Evolutionary conservation across 2,329 filamentous ascomycete species (phyloP).

Genomic region (Macrophomina tecta): DNA sequence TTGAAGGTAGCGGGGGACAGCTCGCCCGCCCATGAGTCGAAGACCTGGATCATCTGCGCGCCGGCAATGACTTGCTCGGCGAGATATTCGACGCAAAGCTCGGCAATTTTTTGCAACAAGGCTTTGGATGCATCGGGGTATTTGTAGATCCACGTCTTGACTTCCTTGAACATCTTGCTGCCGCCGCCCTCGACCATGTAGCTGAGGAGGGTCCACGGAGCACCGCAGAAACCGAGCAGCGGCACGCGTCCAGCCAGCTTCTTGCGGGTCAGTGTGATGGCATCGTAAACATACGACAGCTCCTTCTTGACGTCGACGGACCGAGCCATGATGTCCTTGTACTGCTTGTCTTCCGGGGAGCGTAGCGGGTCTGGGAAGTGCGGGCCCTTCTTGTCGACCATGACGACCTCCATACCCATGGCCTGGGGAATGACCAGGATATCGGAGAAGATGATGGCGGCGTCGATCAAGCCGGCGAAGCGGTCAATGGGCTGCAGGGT

Average conservation of each 20-base stretch:
- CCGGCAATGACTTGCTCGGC: slow-evolving; percentile 91
- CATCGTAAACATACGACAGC: slow-evolving; percentile 93
- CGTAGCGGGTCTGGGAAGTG: slow-evolving; percentile 87
- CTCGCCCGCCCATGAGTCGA: slow-evolving; percentile 98
- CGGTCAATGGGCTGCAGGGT: slow-evolving; percentile 95
- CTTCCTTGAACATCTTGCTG: slow-evolving; percentile 91
- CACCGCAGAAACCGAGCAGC: slow-evolving; percentile 94
- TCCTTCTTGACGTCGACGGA: slow-evolving; percentile 84
- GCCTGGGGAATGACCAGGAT: slow-evolving; percentile 98
- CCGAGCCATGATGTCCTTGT: slow-evolving; percentile 74
- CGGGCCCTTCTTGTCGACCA: slow-evolving; percentile 96
- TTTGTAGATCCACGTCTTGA: slow-evolving; percentile 96
- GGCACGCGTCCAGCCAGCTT: slow-evolving; percentile 90
- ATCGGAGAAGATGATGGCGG: slow-evolving; percentile 98
- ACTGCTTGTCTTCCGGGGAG: slow-evolving; percentile 82
- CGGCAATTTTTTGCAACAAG: slow-evolving; percentile 87
- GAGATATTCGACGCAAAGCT: slow-evolving; percentile 93
- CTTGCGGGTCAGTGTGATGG: slow-evolving; percentile 86
- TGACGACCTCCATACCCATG: slow-evolving; percentile 97
- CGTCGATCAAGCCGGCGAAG: slow-evolving; percentile 87
- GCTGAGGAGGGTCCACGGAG: slow-evolving; percentile 94
- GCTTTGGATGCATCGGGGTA: slow-evolving; percentile 80
- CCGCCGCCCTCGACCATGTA: slow-evolving; percentile 99
- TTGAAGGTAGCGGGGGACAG: slow-evolving; percentile 84
- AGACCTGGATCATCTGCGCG: slow-evolving; percentile 93